These are phyloP conservation scores for Cynanchum wilfordii DNA, from an alignment of 257 asterid species.

Conservation along the genomic window DNA sequence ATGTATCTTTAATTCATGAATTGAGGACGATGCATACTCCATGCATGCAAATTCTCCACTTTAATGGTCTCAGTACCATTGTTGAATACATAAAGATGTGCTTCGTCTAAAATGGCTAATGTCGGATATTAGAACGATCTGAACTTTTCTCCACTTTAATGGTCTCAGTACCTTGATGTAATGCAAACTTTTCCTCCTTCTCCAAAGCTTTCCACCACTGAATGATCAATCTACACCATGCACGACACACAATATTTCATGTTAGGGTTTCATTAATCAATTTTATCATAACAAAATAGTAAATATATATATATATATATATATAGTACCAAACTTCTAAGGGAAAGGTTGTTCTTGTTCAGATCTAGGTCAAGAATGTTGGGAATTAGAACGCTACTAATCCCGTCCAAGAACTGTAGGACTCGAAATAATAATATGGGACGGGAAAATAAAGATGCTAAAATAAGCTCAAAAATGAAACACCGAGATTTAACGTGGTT, in stretches of 20 bases:
- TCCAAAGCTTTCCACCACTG: conserved; percentile 44
- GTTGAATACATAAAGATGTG: conserved; percentile 36
- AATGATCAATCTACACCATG: conserved; percentile 33
- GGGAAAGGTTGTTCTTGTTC: conserved; percentile 26
- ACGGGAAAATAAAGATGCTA: too few relatives aligned
- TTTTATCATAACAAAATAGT: neutral
- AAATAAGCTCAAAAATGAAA: too few relatives aligned
- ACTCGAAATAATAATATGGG: too few relatives aligned
- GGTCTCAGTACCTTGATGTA: conserved; percentile 38
- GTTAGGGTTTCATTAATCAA: neutral
- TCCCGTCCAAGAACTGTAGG: too few relatives aligned
- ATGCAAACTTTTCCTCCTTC: conserved; percentile 37
- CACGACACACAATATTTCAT: neutral
- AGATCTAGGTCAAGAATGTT: conserved; percentile 29
- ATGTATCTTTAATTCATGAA: conserved; percentile 14
- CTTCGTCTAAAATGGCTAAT: conserved; percentile 21
- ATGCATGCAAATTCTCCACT: conserved; percentile 26
- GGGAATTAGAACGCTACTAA: too few relatives aligned
- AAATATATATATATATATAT: too few relatives aligned
- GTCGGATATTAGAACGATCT: too few relatives aligned
- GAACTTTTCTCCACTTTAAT: too few relatives aligned
- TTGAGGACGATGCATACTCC: conserved; percentile 31
- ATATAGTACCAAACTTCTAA: conserved; percentile 29
- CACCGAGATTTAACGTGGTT: too few relatives aligned
- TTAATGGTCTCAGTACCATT: conserved; percentile 32